Base-by-base conservation (phyloP, 2,329 filamentous ascomycete species). In the Trichoderma lentiforme region DNA sequence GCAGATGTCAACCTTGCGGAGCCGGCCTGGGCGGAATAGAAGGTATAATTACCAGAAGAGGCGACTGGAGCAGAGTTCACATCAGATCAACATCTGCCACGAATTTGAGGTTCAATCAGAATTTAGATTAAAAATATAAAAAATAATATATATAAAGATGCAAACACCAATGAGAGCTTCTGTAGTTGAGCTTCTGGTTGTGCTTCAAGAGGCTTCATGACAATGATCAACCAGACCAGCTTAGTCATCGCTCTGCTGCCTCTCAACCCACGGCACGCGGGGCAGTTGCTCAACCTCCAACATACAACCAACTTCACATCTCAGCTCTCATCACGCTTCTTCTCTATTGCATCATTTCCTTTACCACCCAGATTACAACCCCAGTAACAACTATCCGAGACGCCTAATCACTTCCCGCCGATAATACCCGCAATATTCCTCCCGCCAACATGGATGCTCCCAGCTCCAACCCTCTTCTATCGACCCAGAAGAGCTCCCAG, bases 401-500 rank as follows among this genome's bases (percentile, higher is more conserved):
- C 11, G n/a, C 0, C 28, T 9, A 60, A 60, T 4, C 18, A 5
- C 7, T 4, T 32, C 18, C 9, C 6, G 11, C 30, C 18, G 9
- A 4, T 6, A 21, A 30, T 4, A 21, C n/a, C n/a, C 3, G 4
- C 47, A 3, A 32, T 3, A 32, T n/a, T 11, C 21, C 15, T n/a
- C 4, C 28, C 26, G 64, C 74, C 77, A 82, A 62, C 68, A 91
- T 90, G 87, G 84, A 84, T 71, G 81, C 84, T 73, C 74, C 80
- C 73, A 74, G 73, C 72, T 69, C 74, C 75, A 91, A 90, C 76
- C 84, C 89, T 68, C 86, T 93, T 73, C 80, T 94, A 61, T 93
- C 91, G 6, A 86, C 85, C 72, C 87, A 90, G 77, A 92, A 90
- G 81, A 87, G 89, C 75, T 87, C 88, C 56, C 93, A 96, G 81